These are phyloP conservation scores for Colletotrichum lupini DNA, from an alignment of 2,329 filamentous ascomycete genomes.

Conservation along the genomic window DNA sequence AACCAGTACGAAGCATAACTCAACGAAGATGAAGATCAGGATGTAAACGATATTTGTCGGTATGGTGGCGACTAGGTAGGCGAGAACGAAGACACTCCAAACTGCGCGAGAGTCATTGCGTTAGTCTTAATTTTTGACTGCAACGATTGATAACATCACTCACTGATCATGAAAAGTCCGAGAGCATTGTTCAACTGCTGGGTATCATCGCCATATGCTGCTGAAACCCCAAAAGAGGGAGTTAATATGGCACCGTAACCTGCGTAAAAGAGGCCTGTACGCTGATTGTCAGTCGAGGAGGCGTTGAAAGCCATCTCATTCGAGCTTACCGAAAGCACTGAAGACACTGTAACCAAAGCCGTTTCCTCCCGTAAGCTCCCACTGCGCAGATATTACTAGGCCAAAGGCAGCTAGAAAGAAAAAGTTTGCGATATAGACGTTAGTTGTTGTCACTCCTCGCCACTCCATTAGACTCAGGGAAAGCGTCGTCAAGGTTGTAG, in stretches of 20 bases:
- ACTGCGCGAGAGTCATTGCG: constrained; percentile 21
- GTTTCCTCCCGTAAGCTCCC: constrained; percentile 64
- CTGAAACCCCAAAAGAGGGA: constrained; percentile 40
- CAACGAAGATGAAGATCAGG: constrained; percentile 40
- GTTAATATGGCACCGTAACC: constrained; percentile 41
- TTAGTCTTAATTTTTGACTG: not conserved
- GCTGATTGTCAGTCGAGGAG: not conserved
- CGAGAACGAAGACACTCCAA: constrained; percentile 41
- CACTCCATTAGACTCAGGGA: constrained; percentile 66
- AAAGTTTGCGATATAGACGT: constrained; percentile 65
- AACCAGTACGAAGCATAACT: constrained; percentile 38
- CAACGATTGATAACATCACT: not conserved
- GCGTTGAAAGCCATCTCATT: not conserved
- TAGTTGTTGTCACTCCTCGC: constrained; percentile 60
- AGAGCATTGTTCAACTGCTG: constrained; percentile 41
- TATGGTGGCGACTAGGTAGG: constrained; percentile 40
- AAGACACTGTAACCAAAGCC: constrained; percentile 64
- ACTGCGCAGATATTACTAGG: constrained; percentile 65
- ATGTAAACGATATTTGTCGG: constrained; percentile 41
- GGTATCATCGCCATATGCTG: constrained; percentile 40
- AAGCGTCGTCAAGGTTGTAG: constrained; percentile 64
- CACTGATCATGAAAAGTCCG: constrained; percentile 41
- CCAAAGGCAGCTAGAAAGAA: constrained; percentile 62
- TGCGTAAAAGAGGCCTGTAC: constrained; percentile 40
- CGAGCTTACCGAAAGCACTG: constrained; percentile 59